Percentiles rank a stretch among this genome's conserved stretches.
phyloP scores from a whole-genome alignment of 495 filamentous ascomycete species.

The Penicillium daleae region DNA sequence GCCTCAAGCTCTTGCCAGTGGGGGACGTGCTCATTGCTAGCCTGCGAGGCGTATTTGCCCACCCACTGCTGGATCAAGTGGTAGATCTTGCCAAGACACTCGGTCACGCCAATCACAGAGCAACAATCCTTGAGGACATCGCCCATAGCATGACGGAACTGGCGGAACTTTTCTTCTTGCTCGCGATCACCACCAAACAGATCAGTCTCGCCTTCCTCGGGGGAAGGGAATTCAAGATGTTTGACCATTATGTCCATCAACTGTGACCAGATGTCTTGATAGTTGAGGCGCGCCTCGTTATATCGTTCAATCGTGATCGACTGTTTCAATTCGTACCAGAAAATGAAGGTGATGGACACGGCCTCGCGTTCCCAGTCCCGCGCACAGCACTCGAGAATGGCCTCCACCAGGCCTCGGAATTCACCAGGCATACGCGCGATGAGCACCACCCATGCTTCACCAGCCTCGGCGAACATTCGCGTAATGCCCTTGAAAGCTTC shows the following conservation, averaged over 20 bases:
- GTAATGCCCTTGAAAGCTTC: slow-evolving; percentile 89
- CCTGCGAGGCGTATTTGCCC: slow-evolving; percentile 73
- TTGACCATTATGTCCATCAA: slow-evolving; percentile 92
- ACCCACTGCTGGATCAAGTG: slow-evolving; percentile 86
- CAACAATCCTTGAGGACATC: slow-evolving; percentile 98
- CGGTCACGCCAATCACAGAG: slow-evolving; percentile 88
- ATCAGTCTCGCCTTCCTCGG: slow-evolving; percentile 76
- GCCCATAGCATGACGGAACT: slow-evolving; percentile 95
- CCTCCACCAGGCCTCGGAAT: slow-evolving; percentile 86
- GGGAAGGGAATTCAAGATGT: slow-evolving; percentile 86
- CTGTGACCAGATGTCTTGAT: slow-evolving; percentile 78
- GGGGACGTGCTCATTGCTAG: slow-evolving; percentile 73
- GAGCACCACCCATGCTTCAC: slow-evolving; percentile 89
- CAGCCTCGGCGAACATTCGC: slow-evolving; percentile 88
- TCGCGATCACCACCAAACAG: slow-evolving; percentile 95
- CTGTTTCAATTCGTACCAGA: slow-evolving; percentile 99
- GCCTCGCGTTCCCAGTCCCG: slow-evolving; percentile 86
- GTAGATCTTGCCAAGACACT: slow-evolving; percentile 87
- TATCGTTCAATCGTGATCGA: slow-evolving; percentile 90
- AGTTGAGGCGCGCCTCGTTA: slow-evolving; percentile 73
- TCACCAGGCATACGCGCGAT: slow-evolving; percentile 80
- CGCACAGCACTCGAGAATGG: slow-evolving; percentile 85
- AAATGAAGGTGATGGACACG: slow-evolving; percentile 87
- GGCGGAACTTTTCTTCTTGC: slow-evolving; percentile 94
- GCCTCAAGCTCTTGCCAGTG: slow-evolving; percentile 97